These are phyloP conservation scores for Paramecium biaurelia DNA, from an alignment of 73 alveolate genomes.

Conservation along the genomic window DNA sequence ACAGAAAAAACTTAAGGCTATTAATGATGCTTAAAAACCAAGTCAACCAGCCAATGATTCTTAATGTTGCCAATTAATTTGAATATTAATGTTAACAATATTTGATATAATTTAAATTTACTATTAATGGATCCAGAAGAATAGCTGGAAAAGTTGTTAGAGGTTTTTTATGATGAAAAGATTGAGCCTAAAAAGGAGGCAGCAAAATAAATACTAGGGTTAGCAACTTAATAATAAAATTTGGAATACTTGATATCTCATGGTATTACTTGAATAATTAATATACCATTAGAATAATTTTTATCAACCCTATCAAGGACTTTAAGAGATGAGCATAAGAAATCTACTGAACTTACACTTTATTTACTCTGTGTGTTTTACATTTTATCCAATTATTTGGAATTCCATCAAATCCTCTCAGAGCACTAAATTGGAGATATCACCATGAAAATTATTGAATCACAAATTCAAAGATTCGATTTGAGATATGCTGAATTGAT, in stretches of 20 bases:
- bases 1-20: background rate
- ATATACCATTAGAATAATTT: background rate
- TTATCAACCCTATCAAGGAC: slow-evolving; percentile 68
- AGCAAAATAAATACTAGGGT: background rate
- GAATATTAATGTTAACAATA: background rate
- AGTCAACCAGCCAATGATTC: background rate
- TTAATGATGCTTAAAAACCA: background rate
- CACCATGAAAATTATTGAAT: slow-evolving; percentile 90
- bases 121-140: slow-evolving; percentile 32
- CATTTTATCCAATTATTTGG: slow-evolving; percentile 89
- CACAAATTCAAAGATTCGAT: slow-evolving; percentile 86
- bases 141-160: slow-evolving; percentile 2
- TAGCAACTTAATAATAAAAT: background rate
- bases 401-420: slow-evolving; percentile 86
- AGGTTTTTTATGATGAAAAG: slow-evolving; percentile 44
- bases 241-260: slow-evolving; percentile 1
- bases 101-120: background rate
- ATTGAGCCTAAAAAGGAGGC: slow-evolving; percentile 1
- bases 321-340: slow-evolving; percentile 91
- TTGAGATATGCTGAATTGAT: slow-evolving; percentile 73
- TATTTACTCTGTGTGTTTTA: slow-evolving; percentile 90
- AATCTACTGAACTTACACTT: slow-evolving; percentile 86
- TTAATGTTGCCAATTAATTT: slow-evolving; percentile 31
- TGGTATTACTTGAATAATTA: background rate
- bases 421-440: slow-evolving; percentile 94